Base-by-base conservation (phyloP, 805 yeast species). In the Starmerella etchellsii region DNA sequence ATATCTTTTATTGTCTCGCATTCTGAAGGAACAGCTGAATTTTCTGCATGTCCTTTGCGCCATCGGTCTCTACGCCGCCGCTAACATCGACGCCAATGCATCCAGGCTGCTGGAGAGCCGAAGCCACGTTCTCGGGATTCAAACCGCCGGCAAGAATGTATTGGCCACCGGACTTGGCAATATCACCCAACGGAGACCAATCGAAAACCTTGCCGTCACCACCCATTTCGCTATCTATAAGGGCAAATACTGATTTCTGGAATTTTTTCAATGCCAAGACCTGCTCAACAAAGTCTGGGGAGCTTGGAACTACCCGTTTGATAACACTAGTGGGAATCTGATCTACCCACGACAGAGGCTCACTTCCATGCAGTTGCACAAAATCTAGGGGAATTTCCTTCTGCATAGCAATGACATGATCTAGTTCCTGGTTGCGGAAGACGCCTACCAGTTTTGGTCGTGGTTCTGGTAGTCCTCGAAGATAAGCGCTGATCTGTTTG, bases 71-170 rank as follows among this genome's bases (percentile, higher is more conserved):
- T 1, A 87, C 94, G 1, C 98, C 98, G 9, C 95, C 85, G 54
- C 94, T 79, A 6, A 91, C 97, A 61, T 88, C 98, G 21, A 81
- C 88, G 3, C 96, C 97, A 28, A 76, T 55, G n/a, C 81, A 74
- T 20, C 91, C 88, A 0, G 55, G 49, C 11, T 71, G 57, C 7
- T 39, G 32, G 14, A 62, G 46, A 0, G 94, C 93, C 2, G 57
- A 56, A 0, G 43, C 42, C 5, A 91, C 83, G 52, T 87, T 91
- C 1, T 68, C 75, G 0, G 91, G 83, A 0, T 68, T 77, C 42
- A 91, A 66, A 0, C 98, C 98, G 4, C 98, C 98, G 0, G 97
- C 97, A 22, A 91, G 64, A 0, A 91, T 54, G 52, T 69, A 82
- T 34, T 65, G 41, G 10, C 57, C 60, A 5, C 59, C 57, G 0